Conservation (phyloP, 352 stramenopile species). For the Pythium coloratum region DNA sequence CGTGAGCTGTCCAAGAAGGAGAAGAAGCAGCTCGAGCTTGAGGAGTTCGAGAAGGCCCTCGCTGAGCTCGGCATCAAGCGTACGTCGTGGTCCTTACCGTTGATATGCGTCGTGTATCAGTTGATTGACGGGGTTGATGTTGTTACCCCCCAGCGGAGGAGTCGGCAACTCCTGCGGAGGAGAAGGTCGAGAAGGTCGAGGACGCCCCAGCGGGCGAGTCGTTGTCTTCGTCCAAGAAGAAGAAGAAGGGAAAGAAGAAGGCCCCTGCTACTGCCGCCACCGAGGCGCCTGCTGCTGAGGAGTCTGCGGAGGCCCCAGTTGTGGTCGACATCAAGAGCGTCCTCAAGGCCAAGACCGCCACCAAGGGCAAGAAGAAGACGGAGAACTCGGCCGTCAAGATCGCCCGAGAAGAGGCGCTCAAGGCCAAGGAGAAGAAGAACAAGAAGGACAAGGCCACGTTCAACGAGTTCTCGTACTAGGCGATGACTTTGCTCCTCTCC, state of each 20-base stretch:
- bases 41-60: constrained; percentile 70
- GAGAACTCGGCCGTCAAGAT: constrained; percentile 64
- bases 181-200: constrained; percentile 13
- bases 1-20: constrained; percentile 77
- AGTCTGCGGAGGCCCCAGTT: constrained; percentile 19
- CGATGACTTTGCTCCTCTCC: neutral
- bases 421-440: constrained; percentile 73
- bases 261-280: constrained; percentile 33
- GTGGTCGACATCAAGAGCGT: constrained; percentile 76
- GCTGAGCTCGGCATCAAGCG: constrained; percentile 64
- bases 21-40: constrained; percentile 75
- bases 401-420: constrained; percentile 65
- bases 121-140: neutral
- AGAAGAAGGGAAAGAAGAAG: constrained; percentile 43
- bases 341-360: constrained; percentile 74
- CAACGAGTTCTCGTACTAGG: constrained; percentile 82
- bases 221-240: constrained; percentile 36
- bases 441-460: constrained; percentile 75
- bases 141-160: constrained; percentile 10
- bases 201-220: constrained; percentile 26
- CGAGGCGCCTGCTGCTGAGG: constrained; percentile 5
- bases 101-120: constrained; percentile 1
- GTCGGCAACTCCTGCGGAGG: constrained; percentile 14
- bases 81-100: constrained; percentile 15
- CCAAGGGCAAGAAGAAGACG: constrained; percentile 60